Percentiles rank a stretch among this genome's conserved stretches.
Evolutionary conservation across 2,329 filamentous ascomycete genomes (phyloP).

Genomic region (Penicillium sp.): DNA sequence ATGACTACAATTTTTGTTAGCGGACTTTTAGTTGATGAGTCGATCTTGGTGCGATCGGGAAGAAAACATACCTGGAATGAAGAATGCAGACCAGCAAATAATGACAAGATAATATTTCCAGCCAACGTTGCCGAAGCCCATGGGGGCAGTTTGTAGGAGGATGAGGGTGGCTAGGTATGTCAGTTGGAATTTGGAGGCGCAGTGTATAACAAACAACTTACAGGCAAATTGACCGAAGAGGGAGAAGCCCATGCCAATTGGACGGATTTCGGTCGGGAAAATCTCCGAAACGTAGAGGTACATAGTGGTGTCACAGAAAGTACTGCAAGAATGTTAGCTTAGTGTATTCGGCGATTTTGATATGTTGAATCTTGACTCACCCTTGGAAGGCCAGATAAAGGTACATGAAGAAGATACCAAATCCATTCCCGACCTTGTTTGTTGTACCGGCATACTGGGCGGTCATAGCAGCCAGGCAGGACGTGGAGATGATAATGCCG

Average conservation of each 20-base stretch:
- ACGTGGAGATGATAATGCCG: slow-evolving; percentile 44
- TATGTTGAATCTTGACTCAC: slow-evolving; percentile 20
- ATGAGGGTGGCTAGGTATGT: slow-evolving; percentile 45
- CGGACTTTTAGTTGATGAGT: not conserved
- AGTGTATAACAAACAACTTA: slow-evolving; percentile 12
- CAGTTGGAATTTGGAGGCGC: not conserved
- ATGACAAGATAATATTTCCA: slow-evolving; percentile 55
- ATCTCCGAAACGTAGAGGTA: slow-evolving; percentile 51
- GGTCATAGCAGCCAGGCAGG: slow-evolving; percentile 42
- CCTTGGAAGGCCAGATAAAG: slow-evolving; percentile 53
- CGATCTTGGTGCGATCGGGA: not conserved
- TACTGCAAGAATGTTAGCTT: slow-evolving; percentile 30
- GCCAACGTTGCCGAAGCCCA: slow-evolving; percentile 46
- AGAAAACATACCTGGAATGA: slow-evolving; percentile 38
- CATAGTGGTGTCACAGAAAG: slow-evolving; percentile 50
- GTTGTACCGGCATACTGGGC: slow-evolving; percentile 41
- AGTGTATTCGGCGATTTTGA: not conserved
- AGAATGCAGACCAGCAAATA: slow-evolving; percentile 46
- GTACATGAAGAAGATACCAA: slow-evolving; percentile 46
- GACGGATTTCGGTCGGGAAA: slow-evolving; percentile 52
- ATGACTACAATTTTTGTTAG: slow-evolving; percentile 33
- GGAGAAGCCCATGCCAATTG: slow-evolving; percentile 54
- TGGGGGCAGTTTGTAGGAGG: slow-evolving; percentile 49
- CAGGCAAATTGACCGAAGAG: slow-evolving; percentile 52
- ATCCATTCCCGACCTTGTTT: slow-evolving; percentile 43